Base-by-base conservation (phyloP, 1,139 yeast genomes). In the Saccharomyces hybrid region DNA sequence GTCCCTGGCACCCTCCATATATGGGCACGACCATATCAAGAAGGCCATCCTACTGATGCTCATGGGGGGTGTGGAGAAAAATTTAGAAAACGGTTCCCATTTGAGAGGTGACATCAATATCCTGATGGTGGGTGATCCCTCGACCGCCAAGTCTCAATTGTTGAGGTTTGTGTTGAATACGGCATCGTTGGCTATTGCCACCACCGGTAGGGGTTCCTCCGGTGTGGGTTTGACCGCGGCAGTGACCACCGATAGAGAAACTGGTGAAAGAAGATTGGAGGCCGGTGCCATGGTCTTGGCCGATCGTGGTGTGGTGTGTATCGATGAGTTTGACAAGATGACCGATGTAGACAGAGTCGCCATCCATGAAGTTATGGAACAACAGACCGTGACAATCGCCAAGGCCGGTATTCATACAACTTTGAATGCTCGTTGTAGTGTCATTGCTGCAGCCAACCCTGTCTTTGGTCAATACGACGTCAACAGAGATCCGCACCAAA, bases 281-380 rank as follows among this genome's bases (percentile, higher is more conserved):
- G 99, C 99, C 0, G 99, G 99, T 77, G 99, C 99, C 2, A 93
- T 93, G 99, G 99, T 93, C 48, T 76, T 95, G 59, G 99, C 98
- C 9, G 99, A 93, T 72, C 78, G 98, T 62, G 99, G 99, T 60
- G 80, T 95, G 57, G 98, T 93, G 48, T 93, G 99, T 80, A 95
- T 93, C 67, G 99, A 93, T 77, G 99, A 93, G 76, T 93, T 93
- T 67, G 99, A 93, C 74, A 93, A 93, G 71, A 93, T 93, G 99
- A 85, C 89, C 57, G 99, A 95, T 70, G 81, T 84, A 29, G 99
- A 93, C 73, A 81, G 99, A 71, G 99, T 93, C 53, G 98, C 99
- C 1, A 93, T 93, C 66, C 99, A 93, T 73, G 99, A 93, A 79
- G 99, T 93, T 51, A 95, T 93, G 99, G 99, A 93, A 75, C 99